These are phyloP conservation scores for Durotheca rogersii DNA, from an alignment of 495 filamentous ascomycete species.

Conservation along the genomic window DNA sequence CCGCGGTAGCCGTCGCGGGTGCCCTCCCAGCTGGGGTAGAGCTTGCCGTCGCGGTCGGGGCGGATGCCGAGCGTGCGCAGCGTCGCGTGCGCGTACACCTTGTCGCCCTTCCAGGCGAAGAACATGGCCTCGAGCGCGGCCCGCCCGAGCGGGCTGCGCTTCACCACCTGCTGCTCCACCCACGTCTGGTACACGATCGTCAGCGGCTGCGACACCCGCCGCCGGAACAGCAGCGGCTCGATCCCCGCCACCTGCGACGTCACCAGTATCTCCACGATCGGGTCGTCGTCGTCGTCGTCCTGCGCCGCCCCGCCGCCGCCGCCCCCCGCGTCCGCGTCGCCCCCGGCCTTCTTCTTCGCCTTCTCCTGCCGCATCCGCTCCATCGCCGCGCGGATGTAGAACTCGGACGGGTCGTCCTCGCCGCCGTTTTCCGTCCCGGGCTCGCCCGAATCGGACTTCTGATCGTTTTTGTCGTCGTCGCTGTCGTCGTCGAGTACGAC, in stretches of 20 bases:
- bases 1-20: conserved; percentile 37
- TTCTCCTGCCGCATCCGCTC: conserved; percentile 29
- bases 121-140: conserved; percentile 52
- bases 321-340: conserved; percentile 10
- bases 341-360: conserved; percentile 25
- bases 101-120: conserved; percentile 75
- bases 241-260: conserved; percentile 63
- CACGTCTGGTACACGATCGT: conserved; percentile 66
- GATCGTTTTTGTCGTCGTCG: conserved; percentile 20
- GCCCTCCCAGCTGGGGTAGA: conserved; percentile 31
- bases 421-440: conserved; percentile 8
- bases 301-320: conserved; percentile 16
- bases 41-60: conserved; percentile 41
- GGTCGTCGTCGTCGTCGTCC: conserved; percentile 20
- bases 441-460: conserved; percentile 9
- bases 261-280: conserved; percentile 70
- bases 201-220: conserved; percentile 63
- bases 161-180: conserved; percentile 49
- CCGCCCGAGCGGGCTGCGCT: conserved; percentile 54
- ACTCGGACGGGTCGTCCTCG: conserved; percentile 37
- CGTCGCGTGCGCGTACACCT: conserved; percentile 71
- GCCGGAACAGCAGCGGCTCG: conserved; percentile 63
- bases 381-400: conserved; percentile 31
- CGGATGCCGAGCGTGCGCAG: conserved; percentile 64
- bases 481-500: conserved; percentile 21